These are phyloP conservation scores for Penicillium dipodomyicola DNA, from an alignment of 495 filamentous ascomycete genomes.

Conservation along the genomic window DNA sequence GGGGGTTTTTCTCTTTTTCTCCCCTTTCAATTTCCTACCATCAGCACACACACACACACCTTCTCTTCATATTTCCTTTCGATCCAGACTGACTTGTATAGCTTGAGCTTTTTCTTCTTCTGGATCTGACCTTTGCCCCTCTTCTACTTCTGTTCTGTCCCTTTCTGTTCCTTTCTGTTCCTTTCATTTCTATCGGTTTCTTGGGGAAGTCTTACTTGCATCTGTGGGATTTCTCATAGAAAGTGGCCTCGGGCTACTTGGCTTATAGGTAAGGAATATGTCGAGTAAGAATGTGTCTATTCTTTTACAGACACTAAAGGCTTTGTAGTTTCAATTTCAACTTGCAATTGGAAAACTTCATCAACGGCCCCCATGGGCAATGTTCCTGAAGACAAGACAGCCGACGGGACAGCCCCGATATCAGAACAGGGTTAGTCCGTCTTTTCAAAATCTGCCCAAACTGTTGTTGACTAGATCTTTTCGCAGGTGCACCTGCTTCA, in stretches of 20 bases:
- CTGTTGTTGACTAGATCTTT: constrained; percentile 13
- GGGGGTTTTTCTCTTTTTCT: background rate
- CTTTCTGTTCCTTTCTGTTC: background rate
- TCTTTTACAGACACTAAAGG: background rate
- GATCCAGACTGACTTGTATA: background rate
- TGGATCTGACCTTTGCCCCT: background rate
- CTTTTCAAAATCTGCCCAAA: background rate
- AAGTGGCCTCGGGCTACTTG: background rate
- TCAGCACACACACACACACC: too few species aligned
- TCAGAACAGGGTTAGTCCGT: constrained; percentile 31
- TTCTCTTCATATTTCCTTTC: too few species aligned
- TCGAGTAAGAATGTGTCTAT: background rate
- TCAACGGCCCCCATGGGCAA: constrained; percentile 36
- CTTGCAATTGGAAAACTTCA: background rate
- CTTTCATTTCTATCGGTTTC: background rate
- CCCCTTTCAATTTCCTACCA: constrained; percentile 6
- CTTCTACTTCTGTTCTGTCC: background rate
- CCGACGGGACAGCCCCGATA: constrained; percentile 17
- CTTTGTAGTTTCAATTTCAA: background rate
- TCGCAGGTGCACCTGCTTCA: constrained; percentile 21
- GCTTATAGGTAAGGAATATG: background rate
- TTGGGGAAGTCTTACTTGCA: background rate
- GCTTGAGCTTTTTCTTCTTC: background rate
- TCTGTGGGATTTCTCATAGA: background rate
- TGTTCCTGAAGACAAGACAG: constrained; percentile 28